Evolutionary conservation across 371 early-diverging fungal genomes (phyloP), one percentile per base, ranked within the genome.

Genomic region (Actinomortierella wolfii): DNA sequence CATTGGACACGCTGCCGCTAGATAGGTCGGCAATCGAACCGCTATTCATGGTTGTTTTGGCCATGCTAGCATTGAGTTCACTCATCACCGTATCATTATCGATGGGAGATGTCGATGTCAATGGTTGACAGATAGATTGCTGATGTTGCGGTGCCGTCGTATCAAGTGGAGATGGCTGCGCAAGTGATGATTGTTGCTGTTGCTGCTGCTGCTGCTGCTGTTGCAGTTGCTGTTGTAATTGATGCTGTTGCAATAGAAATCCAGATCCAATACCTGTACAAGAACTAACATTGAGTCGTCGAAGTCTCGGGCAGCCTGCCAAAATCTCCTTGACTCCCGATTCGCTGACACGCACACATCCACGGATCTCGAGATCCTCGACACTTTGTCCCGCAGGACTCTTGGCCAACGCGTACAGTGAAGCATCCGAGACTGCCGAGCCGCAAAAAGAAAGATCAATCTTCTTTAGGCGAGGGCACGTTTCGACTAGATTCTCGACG

Each of bases 361-460:
- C 90, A 23, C 89, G 80, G 20, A 88, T 68, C 56, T 76, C 76
- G 2, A 88, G 59, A n/a, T 79, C 61, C 57, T 77, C 71, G 14
- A 54, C 44, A 24, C n/a, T n/a, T 45, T 45, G 45, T 3, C 18
- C 17, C 45, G 17, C 6, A 4, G 51, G 64, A 2, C 76, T 60
- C 13, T 28, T 29, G 11, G 77, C 70, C 11, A 93, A 52, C 1
- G 59, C 64, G 18, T 64, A 53, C 9, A 90, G 68, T 17, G 79
- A 79, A 1, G 82, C 73, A 71, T 92, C 91, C 7, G 90, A 89
- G 1, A 93, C 89, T 0, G 92, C 91, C 6, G 82, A 78, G 3
- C 92, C 92, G 76, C 94, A 93, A 57, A 86, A 93, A 15, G 85
- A 84, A 3, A 84, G 63, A 59, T 93, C 94, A 49, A 92, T 69